A percentile compares a stretch with the other conserved stretches of the same genome.
These are phyloP conservation scores for Sarcomyxa edulis DNA, from an alignment of 768 basidiomycete species.

Conservation along the genomic window DNA sequence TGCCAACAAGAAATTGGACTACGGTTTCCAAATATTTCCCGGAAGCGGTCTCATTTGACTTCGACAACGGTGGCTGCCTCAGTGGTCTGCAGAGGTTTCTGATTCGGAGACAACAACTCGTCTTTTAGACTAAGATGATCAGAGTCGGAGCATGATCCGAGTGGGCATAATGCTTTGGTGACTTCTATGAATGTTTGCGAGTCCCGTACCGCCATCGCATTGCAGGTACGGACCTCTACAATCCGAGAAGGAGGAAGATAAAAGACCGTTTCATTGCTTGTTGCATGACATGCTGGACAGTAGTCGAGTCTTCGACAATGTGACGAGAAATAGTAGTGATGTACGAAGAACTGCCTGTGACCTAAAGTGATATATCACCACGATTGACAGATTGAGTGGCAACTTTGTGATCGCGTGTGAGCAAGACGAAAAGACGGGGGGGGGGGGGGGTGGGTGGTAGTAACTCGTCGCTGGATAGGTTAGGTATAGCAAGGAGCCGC, in stretches of 20 bases:
- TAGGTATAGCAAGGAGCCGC: constrained; percentile 58
- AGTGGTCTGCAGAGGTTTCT: constrained; percentile 12
- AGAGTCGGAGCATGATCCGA: constrained; percentile 56
- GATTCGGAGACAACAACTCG: constrained; percentile 20
- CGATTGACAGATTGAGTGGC: constrained; percentile 65
- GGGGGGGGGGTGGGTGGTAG: too few relatives aligned
- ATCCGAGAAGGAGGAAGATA: constrained; percentile 60
- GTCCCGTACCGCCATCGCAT: constrained; percentile 78
- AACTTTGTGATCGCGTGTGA: constrained; percentile 67
- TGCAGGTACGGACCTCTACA: constrained; percentile 65
- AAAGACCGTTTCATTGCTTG: constrained; percentile 80
- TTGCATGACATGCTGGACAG: constrained; percentile 68
- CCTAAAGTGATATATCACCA: constrained; percentile 54
- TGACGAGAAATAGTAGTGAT: constrained; percentile 90
- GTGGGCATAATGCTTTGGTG: constrained; percentile 63
- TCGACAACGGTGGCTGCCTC: constrained; percentile 27
- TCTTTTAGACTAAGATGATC: constrained; percentile 58
- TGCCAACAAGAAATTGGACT: constrained; percentile 66
- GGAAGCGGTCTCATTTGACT: constrained; percentile 60
- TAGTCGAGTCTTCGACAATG: constrained; percentile 70
- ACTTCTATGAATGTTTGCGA: constrained; percentile 70
- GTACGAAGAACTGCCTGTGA: constrained; percentile 73
- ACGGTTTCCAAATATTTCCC: constrained; percentile 52
- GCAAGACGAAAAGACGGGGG: constrained; percentile 76
- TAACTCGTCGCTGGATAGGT: constrained; percentile 74